Conservation (phyloP, 441 rosid species). For the Theobroma grandiflorum region DNA sequence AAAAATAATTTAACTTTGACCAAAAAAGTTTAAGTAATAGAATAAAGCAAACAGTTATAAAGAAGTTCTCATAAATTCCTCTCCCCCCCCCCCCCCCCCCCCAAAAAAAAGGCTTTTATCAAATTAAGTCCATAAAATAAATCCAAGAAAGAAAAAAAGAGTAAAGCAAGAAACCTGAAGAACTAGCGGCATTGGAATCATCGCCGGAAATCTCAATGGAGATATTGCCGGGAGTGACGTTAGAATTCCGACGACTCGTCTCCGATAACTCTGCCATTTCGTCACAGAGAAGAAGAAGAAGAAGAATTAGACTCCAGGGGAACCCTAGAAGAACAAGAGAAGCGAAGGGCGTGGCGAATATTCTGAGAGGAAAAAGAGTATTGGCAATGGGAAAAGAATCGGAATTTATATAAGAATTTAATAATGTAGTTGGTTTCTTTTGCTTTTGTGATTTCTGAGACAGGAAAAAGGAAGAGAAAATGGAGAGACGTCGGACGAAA, state of each 20-base stretch:
- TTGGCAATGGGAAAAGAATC: constrained; percentile 19
- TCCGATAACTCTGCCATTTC: constrained; percentile 18
- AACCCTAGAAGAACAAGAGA: not conserved
- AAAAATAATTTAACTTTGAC: not conserved
- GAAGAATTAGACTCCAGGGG: not conserved
- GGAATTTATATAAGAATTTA: not conserved
- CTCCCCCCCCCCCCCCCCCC: not conserved
- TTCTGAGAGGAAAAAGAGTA: not conserved
- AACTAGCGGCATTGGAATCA: not conserved
- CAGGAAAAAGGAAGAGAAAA: not conserved
- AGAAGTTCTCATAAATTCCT: constrained; percentile 3
- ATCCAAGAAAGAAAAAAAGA: not conserved
- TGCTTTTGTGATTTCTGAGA: not conserved
- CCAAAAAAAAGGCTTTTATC: not conserved
- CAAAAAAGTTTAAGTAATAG: not conserved
- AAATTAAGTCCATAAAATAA: not conserved
- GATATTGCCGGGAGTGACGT: not conserved
- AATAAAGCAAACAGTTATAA: not conserved
- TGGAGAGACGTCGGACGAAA: not conserved
- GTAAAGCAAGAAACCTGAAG: not conserved
- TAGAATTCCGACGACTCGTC: not conserved
- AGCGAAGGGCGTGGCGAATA: not conserved
- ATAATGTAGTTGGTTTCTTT: not conserved
- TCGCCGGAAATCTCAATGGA: constrained; percentile 9
- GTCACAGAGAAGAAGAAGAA: not conserved